Evolutionary conservation across 768 basidiomycete species (phyloP), one percentile per base, ranked within the genome.

Genomic region (Xanthoconium purpureum): DNA sequence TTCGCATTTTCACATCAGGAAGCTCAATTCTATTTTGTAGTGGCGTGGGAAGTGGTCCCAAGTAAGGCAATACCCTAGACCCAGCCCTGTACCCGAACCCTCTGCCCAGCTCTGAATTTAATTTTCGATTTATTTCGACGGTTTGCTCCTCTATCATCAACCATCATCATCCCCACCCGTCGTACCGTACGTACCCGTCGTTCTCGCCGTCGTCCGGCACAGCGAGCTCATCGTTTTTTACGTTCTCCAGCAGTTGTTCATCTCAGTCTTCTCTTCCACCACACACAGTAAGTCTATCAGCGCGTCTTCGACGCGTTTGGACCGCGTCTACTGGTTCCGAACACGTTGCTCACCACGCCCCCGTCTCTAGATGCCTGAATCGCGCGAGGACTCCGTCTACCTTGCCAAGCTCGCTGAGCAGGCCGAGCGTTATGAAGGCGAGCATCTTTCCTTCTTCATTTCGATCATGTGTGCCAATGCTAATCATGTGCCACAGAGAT

Each of bases 371-470:
- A 91, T 91, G 90, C 74, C 86, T 72, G 87, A 88, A 71, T 64
- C 70, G 46, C 92, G 94, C 72, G 94, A 95, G 85, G 92, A 95
- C 77, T 93, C 89, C 68, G 95, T 98, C 78, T 98, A 98, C 84
- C 94, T 97, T 78, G 95, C 96, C 80, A 98, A 98, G 91, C 94
- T 98, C 81, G 93, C 94, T 74, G 94, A 98, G 82, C 94, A 98
- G 82, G 96, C 96, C 68, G 95, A 98, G 84, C 95, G 96, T 49
- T 98, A 98, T 74, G 95, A 98, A 82, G 95, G 95, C 89, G 43
- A 48, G 79, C 70, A 77, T 71, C 33, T 47, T 29, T 17, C 14
- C 14, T 13, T 47, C 3, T 29, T 50, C 36, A 15, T 42, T 50
- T 49, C 38, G 35, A 54, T 58, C 52, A 55, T 58, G 60, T 57